phyloP scores from a whole-genome alignment of 1,139 yeast genomes.

The Geotrichum cucujoidarum region DNA sequence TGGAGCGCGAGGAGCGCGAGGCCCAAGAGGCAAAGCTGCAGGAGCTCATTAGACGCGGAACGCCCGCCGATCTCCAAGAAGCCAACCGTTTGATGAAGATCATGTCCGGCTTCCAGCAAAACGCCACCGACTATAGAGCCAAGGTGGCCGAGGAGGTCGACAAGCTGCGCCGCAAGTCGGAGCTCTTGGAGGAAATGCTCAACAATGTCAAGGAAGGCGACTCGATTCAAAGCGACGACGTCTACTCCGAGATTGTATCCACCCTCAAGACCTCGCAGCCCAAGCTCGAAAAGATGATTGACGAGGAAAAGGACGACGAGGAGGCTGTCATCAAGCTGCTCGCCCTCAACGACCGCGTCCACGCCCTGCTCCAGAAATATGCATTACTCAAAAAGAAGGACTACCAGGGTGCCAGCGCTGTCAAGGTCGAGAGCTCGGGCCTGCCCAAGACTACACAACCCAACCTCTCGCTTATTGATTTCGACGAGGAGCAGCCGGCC shows the following conservation, averaged over 20 bases:
- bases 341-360: slow-evolving; percentile 70
- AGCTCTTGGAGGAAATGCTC: slow-evolving; percentile 84
- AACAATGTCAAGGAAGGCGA: slow-evolving; percentile 51
- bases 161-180: slow-evolving; percentile 82
- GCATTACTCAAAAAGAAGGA: slow-evolving; percentile 63
- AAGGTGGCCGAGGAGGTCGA: slow-evolving; percentile 81
- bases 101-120: slow-evolving; percentile 81
- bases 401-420: slow-evolving; percentile 53
- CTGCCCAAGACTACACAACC: slow-evolving; percentile 29
- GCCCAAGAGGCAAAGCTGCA: slow-evolving; percentile 95
- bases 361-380: slow-evolving; percentile 63
- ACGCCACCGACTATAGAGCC: slow-evolving; percentile 79
- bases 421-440: slow-evolving; percentile 41
- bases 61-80: slow-evolving; percentile 91
- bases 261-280: slow-evolving; percentile 84
- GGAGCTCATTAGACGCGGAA: slow-evolving; percentile 90
- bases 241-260: slow-evolving; percentile 70
- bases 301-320: slow-evolving; percentile 59
- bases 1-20: slow-evolving; percentile 85
- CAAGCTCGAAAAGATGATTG: slow-evolving; percentile 74
- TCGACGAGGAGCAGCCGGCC: slow-evolving; percentile 49
- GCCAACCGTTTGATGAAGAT: slow-evolving; percentile 95
- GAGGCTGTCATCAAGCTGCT: slow-evolving; percentile 62
- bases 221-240: slow-evolving; percentile 44
- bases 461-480: slow-evolving; percentile 64